Evolutionary conservation across 2,329 filamentous ascomycete species (phyloP), one percentile per base, ranked within the genome.

Genomic region (Phaeomoniella chlamydospora): DNA sequence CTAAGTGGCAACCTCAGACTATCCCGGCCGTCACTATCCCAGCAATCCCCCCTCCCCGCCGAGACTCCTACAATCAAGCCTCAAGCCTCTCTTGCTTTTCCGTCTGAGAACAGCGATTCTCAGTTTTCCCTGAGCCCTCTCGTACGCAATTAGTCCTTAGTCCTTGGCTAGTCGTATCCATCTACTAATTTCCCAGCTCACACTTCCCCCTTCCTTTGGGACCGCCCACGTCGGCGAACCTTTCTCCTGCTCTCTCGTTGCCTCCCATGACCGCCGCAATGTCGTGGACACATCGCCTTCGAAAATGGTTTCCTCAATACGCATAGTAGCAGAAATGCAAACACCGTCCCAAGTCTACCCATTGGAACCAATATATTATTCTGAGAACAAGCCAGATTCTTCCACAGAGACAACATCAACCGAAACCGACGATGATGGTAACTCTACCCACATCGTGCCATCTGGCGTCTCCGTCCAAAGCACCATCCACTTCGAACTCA

Each of bases 201-300:
- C 84, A 33, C 76, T 96, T 1, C 88, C 90, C 6, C 79, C 86
- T 12, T 80, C 85, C 0, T 96, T 98, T 55, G 88, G 87, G 31
- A 88, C 84, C 10, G 87, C 88, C 5, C 94, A 94, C 55, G 88
- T 96, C 14, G 90, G 90, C 48, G 87, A 96, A 62, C 85, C 80
- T 0, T 96, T 98, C 59, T 79, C 80, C 44, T 98, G 90, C 59
- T 94, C 88, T 2, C 69, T 96, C 15, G 94, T 87, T 60, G 87
- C 83, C n/a, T 94, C 94, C 64, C 88, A 94, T 54, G 88, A 96
- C 51, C 58, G 77, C 2, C 48, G 55, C 14, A 44, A 26, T n/a
- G 9, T 26, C 6, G 6, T n/a, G 6, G n/a, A n/a, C 22, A 9
- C 55, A 16, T 52, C 58, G 5, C 50, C 52, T 4, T 51, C 55